Base-by-base conservation (phyloP, 768 basidiomycete species). In the Pholiota microspora region DNA sequence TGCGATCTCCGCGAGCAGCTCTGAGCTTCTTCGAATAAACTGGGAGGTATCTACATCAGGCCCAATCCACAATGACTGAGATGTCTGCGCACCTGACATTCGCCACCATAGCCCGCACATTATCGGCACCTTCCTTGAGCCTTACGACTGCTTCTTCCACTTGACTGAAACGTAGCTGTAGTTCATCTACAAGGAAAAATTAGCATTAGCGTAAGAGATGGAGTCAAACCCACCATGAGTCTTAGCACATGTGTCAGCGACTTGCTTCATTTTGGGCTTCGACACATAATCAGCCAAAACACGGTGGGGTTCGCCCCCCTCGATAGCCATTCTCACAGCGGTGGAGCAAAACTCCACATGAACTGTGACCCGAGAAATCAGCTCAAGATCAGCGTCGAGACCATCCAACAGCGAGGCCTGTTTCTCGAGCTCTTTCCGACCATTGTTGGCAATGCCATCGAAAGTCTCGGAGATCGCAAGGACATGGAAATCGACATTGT, bases 261-360 rank as follows among this genome's bases (percentile, higher is more conserved):
- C 91, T 64, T 88, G 81, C 61, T 76, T 79, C 91, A 94, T 94
- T 72, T 86, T 90, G 47, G 75, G 80, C 59, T 76, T 79, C 13
- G 86, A 86, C 23, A 94, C 89, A 67, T 92, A 94, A 65, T 90
- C 89, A 9, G 86, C 89, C 35, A 94, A 68, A 9, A 86, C 88
- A 42, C 91, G 76, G 12, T 79, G 79, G 51, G 74, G 79, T 53
- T 84, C 85, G 2, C 89, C 91, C 0, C 79, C 75, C 54, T 91
- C 88, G 40, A 91, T 88, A 2, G 86, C 83, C 60, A 77, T 84
- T 31, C 87, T 76, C 48, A 85, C 81, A 1, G 81, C 72, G 6
- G 78, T 73, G 13, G 87, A 89, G 69, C 92, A 72, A 59, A 93
- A 92, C 54, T 92, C 89, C 50, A 77, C 75, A 62, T 93, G 89